Evolutionary conservation across 305 asterid species (phyloP), one percentile per base, ranked within the genome.

Genomic region (Fraxinus sp.): DNA sequence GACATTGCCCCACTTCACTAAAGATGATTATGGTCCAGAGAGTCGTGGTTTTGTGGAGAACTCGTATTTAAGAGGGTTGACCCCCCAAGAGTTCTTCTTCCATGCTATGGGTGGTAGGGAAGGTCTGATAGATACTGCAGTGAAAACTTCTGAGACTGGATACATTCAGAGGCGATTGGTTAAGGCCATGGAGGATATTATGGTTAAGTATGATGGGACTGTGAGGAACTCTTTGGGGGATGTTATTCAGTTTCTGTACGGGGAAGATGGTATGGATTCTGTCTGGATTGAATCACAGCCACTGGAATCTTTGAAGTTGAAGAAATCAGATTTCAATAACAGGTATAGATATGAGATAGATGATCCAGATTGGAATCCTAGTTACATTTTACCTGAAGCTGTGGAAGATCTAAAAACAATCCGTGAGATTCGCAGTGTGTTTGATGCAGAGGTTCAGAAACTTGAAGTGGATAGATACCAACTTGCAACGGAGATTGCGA

Each of bases 51-150:
- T 97, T 89, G 99, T 97, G 80, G 99, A 94, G 93, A 97, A 97
- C 87, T 97, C 99, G 7, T 97, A 97, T 84, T 94, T 97, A 44
- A 92, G 98, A 74, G 98, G 98, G 72, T 84, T 97, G 92, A 93
- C 98, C 33, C 99, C 98, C 8, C 99, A 94, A 82, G 99, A 97
- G 85, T 97, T 97, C 89, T 97, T 97, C 89, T 97, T 97, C 89
- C 99, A 97, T 86, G 99, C 99, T 72, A 97, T 97, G 99, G 99
- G 99, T 86, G 99, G 99, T 91, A 91, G 99, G 86, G 99, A 97
- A 91, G 98, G 99, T 92, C 94, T 97, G n/a, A 97, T 97, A 66
- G 99, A 97, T 84, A 97, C 99, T 57, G 99, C 99, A 1, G 99
- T 97, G 86, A 97, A 97, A 88, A 97, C 99, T 70, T 97, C 99